These are phyloP conservation scores for Coemansia sp. DNA, from an alignment of 192 early-diverging fungal genomes.

Conservation along the genomic window DNA sequence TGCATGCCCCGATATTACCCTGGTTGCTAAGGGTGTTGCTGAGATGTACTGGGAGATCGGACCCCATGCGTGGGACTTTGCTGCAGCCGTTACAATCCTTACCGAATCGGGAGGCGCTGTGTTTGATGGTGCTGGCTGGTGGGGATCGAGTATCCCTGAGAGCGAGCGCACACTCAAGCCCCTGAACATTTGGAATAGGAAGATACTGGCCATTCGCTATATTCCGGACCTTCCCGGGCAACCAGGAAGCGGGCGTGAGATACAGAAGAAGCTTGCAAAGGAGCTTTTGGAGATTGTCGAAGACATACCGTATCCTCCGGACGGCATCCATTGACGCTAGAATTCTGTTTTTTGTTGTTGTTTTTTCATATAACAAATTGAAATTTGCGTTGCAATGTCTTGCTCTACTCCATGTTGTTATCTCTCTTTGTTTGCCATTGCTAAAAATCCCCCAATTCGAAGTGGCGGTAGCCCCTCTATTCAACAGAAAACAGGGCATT, in stretches of 20 bases:
- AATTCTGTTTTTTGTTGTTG: not conserved
- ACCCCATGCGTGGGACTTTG: conserved; percentile 79
- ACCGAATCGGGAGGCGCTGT: conserved; percentile 83
- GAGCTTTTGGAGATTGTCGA: conserved; percentile 66
- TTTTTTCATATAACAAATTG: no score
- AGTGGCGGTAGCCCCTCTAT: no score
- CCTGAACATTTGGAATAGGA: conserved; percentile 48
- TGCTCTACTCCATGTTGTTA: no score
- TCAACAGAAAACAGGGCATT: no score
- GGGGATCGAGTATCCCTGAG: conserved; percentile 21
- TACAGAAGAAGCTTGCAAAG: conserved; percentile 59
- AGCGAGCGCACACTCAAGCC: conserved; percentile 22
- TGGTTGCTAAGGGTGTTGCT: conserved; percentile 77
- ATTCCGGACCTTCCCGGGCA: conserved; percentile 39
- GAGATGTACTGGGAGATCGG: conserved; percentile 96
- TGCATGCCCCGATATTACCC: conserved; percentile 77
- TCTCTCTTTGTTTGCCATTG: no score
- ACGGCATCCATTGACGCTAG: conserved; percentile 27
- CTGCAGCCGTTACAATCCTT: conserved; percentile 83
- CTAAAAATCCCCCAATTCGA: no score
- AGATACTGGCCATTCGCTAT: conserved; percentile 30
- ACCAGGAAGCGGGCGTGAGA: conserved; percentile 34
- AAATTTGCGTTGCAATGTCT: no score
- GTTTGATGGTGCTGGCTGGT: conserved; percentile 61
- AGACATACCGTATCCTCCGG: conserved; percentile 57